Evolutionary conservation across 345 rosid species (phyloP), one percentile per base, ranked within the genome.

Genomic region (Excoecaria agallocha): DNA sequence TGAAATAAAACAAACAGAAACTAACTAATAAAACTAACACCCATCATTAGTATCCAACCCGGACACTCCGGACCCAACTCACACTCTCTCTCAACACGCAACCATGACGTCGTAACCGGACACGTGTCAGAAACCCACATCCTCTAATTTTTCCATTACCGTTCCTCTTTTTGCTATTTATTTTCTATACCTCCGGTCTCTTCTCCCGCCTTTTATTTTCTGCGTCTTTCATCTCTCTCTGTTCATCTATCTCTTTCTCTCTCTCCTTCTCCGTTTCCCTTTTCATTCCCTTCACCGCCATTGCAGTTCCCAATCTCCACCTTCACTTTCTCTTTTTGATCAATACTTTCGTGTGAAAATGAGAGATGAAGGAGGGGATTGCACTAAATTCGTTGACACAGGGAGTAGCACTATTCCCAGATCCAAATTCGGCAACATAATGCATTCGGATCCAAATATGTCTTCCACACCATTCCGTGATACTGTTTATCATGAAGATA

Each of bases 401-500:
- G 74, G 64, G 19, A 74, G 66, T 56, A 64, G 58, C n/a, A 70
- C 57, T 57, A n/a, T 69, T 9, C 80, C 84, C 2, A 73, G 84
- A 61, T 79, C 88, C 16, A 82, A 82, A 63, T 66, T 66, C 35
- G 56, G 70, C 38, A 79, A 74, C 74, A 69, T 67, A 48, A 35
- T 71, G 79, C 82, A 80, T 74, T 86, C 91, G 5, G 87, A 85
- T 68, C 91, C 92, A 0, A 86, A 86, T 61, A 65, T 88, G 55
- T 77, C 91, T 0, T 22, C 88, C 43, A 69, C 78, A 30, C 30
- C 30, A 3, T 10, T 69, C 11, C 52, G 43, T 38, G 56, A 35
- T 12, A 48, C 20, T 12, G 9, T 69, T 41, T 74, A 74, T 8
- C 88, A 87, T 3, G 92, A 88, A 12, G 93, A 85, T 68, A 80